Base-by-base conservation (phyloP, 2,329 filamentous ascomycete genomes). In the Endothia cerciana region DNA sequence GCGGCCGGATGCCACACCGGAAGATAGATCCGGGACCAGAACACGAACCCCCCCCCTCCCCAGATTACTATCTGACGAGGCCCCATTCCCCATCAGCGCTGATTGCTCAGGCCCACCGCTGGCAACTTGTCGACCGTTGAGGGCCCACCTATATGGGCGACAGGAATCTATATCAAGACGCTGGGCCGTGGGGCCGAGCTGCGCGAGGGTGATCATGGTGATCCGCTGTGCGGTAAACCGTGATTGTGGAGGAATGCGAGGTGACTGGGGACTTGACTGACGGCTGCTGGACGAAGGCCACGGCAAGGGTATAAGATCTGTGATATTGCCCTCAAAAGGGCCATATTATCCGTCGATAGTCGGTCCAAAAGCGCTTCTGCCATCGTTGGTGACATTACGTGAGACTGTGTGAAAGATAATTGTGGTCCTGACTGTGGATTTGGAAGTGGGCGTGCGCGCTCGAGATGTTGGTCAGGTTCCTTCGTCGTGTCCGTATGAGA, bases 291-390 rank as follows among this genome's bases (percentile, higher is more conserved):
- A 19, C 28, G 28, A 53, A 28, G 30, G 30, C 17, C 30, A 41
- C 22, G 47, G 33, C 30, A 41, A 13, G n/a, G 45, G 33, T 61
- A 61, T 61, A 61, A 61, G 59, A 61, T 61, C 43, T 38, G 59
- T 61, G 30, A 22, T 61, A 61, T 61, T 33, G 59, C n/a, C 45
- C 59, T 61, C 30, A 47, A 61, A 51, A 36, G 33, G 45, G 59
- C 47, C 43, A 51, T 49, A 53, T 61, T 41, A 51, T 22, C 59
- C 59, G 59, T 61, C 59, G 45, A 61, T 61, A 61, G 59, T 61
- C 43, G 45, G 13, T 40, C 30, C 30, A 3, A 15, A 25, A 61
- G 36, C n/a, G 45, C 43, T 47, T 25, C 17, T 51, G 4, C 17
- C 6, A 28, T 4, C 4, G 15, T 28, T 2, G 22, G 47, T 51